These are phyloP conservation scores for Tolypocladium album DNA, from an alignment of 2,329 filamentous ascomycete species.

Conservation along the genomic window DNA sequence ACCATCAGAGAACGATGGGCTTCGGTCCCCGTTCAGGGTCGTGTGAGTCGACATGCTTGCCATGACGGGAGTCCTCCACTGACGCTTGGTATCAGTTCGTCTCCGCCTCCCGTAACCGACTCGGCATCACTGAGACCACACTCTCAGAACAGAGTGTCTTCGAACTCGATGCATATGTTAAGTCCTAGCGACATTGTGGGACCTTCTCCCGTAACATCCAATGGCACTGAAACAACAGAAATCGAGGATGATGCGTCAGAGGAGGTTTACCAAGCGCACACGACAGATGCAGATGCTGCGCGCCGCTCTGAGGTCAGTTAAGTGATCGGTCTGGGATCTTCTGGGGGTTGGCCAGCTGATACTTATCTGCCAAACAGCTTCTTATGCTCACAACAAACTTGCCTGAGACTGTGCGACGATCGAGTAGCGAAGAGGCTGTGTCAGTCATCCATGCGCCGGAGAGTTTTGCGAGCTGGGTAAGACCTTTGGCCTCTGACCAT, in stretches of 20 bases:
- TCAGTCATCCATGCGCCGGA: constrained; percentile 88
- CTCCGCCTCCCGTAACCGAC: constrained; percentile 26
- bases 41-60: constrained; percentile 31
- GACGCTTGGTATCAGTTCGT: constrained; percentile 17
- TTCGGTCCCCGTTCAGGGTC: constrained; percentile 36
- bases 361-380: constrained; percentile 23
- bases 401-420: constrained; percentile 44
- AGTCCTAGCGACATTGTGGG: constrained; percentile 63
- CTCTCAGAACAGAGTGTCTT: constrained; percentile 35
- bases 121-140: constrained; percentile 40
- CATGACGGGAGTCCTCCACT: background rate
- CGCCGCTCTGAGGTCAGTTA: constrained; percentile 20
- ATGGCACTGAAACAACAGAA: constrained; percentile 72
- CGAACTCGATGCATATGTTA: constrained; percentile 43
- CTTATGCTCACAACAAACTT: constrained; percentile 46
- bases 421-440: constrained; percentile 63
- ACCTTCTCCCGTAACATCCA: constrained; percentile 76
- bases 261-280: constrained; percentile 33
- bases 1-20: constrained; percentile 39
- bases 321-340: background rate
- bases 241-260: constrained; percentile 69
- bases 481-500: constrained; percentile 12
- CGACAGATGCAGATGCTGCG: constrained; percentile 3
- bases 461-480: constrained; percentile 71
- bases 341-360: background rate